A percentile compares a stretch with the other conserved stretches of the same genome.
These are phyloP conservation scores for Aureococcus anophagefferens DNA, from an alignment of 108 stramenopile genomes.

Conservation along the genomic window DNA sequence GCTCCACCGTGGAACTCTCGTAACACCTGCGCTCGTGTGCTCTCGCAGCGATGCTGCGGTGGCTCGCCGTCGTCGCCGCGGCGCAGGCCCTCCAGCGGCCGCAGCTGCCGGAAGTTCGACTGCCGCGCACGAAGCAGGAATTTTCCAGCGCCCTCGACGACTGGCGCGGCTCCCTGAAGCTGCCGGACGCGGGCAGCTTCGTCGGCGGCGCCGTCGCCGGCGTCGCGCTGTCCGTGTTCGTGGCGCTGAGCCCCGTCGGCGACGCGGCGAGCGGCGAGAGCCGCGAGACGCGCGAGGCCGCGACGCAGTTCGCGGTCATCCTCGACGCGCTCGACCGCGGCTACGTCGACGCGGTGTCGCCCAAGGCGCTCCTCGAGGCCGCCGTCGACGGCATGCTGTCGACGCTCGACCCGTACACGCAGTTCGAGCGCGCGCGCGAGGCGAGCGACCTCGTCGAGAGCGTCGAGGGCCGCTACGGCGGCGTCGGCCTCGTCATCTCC, in stretches of 20 bases:
- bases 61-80: too few relatives aligned
- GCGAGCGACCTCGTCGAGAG: conserved; percentile 68
- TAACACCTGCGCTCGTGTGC: too few relatives aligned
- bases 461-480: conserved; percentile 77
- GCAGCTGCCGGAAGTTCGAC: too few relatives aligned
- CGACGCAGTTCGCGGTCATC: neutral
- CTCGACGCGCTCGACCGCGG: neutral
- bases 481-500: conserved; percentile 79
- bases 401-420: conserved; percentile 88
- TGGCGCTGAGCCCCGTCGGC: neutral
- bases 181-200: neutral
- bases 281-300: neutral
- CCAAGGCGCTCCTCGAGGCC: conserved; percentile 63
- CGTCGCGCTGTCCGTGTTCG: neutral
- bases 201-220: neutral
- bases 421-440: conserved; percentile 69
- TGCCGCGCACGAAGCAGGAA: too few relatives aligned
- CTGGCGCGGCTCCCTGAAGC: too few relatives aligned
- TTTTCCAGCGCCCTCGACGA: too few relatives aligned
- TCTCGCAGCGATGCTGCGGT: too few relatives aligned
- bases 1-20: too few relatives aligned
- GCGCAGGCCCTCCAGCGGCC: too few relatives aligned
- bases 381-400: conserved; percentile 83
- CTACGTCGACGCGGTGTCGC: conserved; percentile 39
- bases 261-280: neutral